Evolutionary conservation across 805 yeast species (phyloP).

Genomic region (Hermanozyma aechmeae): DNA sequence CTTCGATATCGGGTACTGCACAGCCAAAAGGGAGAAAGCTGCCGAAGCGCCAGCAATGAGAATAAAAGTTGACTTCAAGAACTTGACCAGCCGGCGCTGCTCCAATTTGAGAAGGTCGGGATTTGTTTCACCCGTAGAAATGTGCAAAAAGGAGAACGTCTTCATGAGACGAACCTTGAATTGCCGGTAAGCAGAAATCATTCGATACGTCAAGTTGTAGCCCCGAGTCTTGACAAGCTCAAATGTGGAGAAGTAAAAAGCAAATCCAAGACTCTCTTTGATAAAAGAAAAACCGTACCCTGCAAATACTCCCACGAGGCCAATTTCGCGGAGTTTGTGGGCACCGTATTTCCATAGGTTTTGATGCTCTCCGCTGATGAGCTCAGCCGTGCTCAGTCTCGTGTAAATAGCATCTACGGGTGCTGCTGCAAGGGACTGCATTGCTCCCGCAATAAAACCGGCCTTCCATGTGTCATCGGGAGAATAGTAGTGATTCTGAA

Average conservation of each 20-base stretch:
- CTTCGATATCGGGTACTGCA: constrained; percentile 77
- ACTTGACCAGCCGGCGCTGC: constrained; percentile 31
- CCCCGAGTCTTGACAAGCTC: constrained; percentile 70
- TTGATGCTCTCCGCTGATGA: constrained; percentile 55
- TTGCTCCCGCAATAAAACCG: constrained; percentile 79
- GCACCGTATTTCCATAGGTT: constrained; percentile 73
- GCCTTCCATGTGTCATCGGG: constrained; percentile 59
- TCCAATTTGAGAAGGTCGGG: constrained; percentile 15
- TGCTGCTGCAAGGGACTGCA: constrained; percentile 85
- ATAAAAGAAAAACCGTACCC: constrained; percentile 73
- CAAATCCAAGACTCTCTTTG: constrained; percentile 80
- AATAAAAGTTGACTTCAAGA: constrained; percentile 60
- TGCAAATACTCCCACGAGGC: constrained; percentile 79
- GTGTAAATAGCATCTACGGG: constrained; percentile 89
- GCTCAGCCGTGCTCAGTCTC: constrained; percentile 67
- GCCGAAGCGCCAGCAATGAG: constrained; percentile 85
- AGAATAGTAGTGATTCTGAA: constrained; percentile 8
- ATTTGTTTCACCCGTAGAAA: constrained; percentile 7
- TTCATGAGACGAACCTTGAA: constrained; percentile 22
- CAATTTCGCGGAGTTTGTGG: constrained; percentile 61
- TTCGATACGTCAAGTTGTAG: constrained; percentile 36
- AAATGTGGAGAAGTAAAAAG: constrained; percentile 72
- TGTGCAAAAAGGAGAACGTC: constrained; percentile 10
- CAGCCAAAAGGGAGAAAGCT: constrained; percentile 62
- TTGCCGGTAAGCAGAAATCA: constrained; percentile 34